A percentile compares a stretch with the other conserved stretches of the same genome.
Conservation (phyloP, 352 stramenopile species). For the Phytophthora hybrid region DNA sequence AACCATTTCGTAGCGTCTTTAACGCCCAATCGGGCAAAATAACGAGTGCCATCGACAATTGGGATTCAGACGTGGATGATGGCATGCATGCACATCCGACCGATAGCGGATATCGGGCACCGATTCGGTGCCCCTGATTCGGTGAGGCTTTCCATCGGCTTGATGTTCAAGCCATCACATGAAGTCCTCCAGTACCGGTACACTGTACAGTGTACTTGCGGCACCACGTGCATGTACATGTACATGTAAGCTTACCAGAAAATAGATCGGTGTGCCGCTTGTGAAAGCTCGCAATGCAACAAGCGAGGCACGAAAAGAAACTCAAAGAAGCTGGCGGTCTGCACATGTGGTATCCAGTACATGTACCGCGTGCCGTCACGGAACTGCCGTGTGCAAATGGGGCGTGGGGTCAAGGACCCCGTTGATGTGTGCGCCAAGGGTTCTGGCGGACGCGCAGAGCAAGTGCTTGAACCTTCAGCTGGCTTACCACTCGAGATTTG, state of each 20-base stretch:
- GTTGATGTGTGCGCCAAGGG: constrained; percentile 25
- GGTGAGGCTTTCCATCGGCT: constrained; percentile 2
- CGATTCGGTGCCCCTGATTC: background rate
- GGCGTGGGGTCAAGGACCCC: constrained; percentile 11
- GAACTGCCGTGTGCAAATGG: constrained; percentile 11
- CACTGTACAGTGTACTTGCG: too few relatives aligned
- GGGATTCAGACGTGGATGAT: background rate
- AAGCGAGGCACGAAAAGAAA: background rate
- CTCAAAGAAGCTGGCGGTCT: background rate
- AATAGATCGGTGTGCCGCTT: too few relatives aligned
- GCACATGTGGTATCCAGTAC: too few relatives aligned
- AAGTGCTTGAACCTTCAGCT: constrained; percentile 34
- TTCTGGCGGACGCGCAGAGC: constrained; percentile 25
- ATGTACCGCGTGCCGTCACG: background rate
- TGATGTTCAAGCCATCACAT: background rate
- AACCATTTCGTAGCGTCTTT: too few relatives aligned
- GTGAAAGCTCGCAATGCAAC: background rate
- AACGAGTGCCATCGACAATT: background rate
- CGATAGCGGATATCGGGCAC: background rate
- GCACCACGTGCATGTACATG: background rate
- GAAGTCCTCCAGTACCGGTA: background rate
- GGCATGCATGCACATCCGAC: background rate
- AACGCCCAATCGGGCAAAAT: too few relatives aligned
- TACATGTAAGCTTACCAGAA: too few relatives aligned
- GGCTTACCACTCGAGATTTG: constrained; percentile 32